phyloP scores from a whole-genome alignment of 1,284 basidiomycete genomes.

The Ustilago sp. region DNA sequence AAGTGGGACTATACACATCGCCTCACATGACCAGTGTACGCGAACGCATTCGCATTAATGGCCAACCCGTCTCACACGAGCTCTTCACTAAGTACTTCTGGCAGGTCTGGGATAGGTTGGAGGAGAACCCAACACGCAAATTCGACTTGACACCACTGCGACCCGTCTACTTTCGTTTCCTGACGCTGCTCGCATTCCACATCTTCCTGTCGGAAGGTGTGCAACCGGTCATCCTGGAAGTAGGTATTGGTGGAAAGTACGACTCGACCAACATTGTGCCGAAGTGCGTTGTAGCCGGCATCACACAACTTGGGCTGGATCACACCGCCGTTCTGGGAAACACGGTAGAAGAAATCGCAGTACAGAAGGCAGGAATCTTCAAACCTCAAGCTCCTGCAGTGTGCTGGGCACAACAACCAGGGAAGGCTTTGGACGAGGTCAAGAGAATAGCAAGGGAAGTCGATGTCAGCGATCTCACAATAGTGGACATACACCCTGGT shows the following conservation, averaged over 20 bases:
- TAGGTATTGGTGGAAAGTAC: slow-evolving; percentile 93
- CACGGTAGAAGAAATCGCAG: slow-evolving; percentile 89
- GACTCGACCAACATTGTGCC: slow-evolving; percentile 98
- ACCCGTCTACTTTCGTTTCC: slow-evolving; percentile 93
- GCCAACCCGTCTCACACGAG: slow-evolving; percentile 86
- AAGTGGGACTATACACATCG: slow-evolving; percentile 88
- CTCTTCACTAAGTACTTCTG: slow-evolving; percentile 93
- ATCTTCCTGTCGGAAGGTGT: slow-evolving; percentile 83
- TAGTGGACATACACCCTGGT: slow-evolving; percentile 44
- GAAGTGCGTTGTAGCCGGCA: slow-evolving; percentile 85
- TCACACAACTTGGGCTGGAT: slow-evolving; percentile 91
- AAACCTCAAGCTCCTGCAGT: slow-evolving; percentile 89
- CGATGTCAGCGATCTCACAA: slow-evolving; percentile 40
- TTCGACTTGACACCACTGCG: slow-evolving; percentile 74
- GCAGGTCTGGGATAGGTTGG: slow-evolving; percentile 91
- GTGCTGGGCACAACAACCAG: slow-evolving; percentile 84
- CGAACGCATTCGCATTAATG: slow-evolving; percentile 94
- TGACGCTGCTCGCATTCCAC: slow-evolving; percentile 93
- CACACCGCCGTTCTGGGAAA: slow-evolving; percentile 91
- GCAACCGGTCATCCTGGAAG: slow-evolving; percentile 92
- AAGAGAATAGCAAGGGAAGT: slow-evolving; percentile 78
- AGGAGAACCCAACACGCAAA: slow-evolving; percentile 73
- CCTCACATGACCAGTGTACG: slow-evolving; percentile 96
- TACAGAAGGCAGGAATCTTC: slow-evolving; percentile 97
- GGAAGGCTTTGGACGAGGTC: slow-evolving; percentile 78